Conservation (phyloP, 495 filamentous ascomycete genomes). For the Podospora pseudoanserina region DNA sequence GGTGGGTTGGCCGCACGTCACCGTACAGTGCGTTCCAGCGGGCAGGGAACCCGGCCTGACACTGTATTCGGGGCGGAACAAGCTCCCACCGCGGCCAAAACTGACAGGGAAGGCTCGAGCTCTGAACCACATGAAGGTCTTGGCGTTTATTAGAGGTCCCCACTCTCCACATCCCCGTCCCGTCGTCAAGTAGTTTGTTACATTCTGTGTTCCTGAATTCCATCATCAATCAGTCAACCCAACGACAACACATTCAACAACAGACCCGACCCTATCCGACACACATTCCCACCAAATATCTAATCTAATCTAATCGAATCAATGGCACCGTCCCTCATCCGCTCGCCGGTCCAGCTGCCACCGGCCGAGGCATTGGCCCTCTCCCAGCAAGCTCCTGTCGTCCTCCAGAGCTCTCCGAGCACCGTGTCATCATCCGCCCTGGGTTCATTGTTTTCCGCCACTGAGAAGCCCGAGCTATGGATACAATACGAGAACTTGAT, state of each 20-base stretch:
- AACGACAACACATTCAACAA: not conserved
- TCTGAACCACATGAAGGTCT: not conserved
- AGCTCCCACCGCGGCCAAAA: not conserved
- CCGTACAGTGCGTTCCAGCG: constrained; percentile 11
- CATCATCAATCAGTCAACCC: not conserved
- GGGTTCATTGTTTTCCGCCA: constrained; percentile 49
- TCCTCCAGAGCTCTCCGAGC: constrained; percentile 54
- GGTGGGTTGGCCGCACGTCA: constrained; percentile 17
- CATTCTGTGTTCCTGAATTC: constrained; percentile 1
- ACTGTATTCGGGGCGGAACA: constrained; percentile 18
- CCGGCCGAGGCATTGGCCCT: constrained; percentile 58
- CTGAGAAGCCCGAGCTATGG: constrained; percentile 76
- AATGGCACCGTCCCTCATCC: constrained; percentile 51
- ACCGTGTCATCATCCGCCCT: constrained; percentile 49
- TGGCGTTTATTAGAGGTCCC: not conserved
- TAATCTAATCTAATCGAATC: not conserved
- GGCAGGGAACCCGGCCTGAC: not conserved
- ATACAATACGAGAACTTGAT: constrained; percentile 79
- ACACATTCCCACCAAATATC: not conserved
- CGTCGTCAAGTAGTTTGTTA: not conserved
- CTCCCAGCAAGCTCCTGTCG: constrained; percentile 71
- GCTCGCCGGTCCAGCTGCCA: constrained; percentile 47
- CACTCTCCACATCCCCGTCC: not conserved
- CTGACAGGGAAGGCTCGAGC: not conserved
- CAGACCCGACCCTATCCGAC: not conserved